Evolutionary conservation across 139 green algal genomes (phyloP).

Genomic region (Yamagishiella unicocca): DNA sequence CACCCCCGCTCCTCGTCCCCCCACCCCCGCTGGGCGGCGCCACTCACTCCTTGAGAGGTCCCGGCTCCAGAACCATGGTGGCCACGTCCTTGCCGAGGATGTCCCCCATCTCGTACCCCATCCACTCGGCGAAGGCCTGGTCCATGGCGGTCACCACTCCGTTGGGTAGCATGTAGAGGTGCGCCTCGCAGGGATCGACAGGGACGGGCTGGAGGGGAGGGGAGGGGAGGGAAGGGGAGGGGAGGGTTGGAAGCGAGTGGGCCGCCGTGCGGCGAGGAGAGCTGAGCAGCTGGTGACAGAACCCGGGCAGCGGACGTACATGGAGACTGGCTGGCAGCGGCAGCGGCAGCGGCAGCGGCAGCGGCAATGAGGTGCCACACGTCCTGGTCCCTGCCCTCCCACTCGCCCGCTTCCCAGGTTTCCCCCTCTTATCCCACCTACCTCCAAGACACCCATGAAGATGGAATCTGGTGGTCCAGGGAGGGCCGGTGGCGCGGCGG

Average conservation of each 20-base stretch:
- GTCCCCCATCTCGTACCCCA: slow-evolving; percentile 20
- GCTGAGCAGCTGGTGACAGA: too few species aligned
- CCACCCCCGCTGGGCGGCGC: too few species aligned
- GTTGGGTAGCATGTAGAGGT: slow-evolving; percentile 38
- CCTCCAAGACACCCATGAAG: slow-evolving; percentile 45
- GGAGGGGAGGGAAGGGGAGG: not conserved
- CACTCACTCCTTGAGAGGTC: slow-evolving; percentile 14
- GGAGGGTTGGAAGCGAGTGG: not conserved
- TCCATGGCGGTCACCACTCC: slow-evolving; percentile 35
- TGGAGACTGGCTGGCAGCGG: too few species aligned
- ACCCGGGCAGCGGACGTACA: too few species aligned
- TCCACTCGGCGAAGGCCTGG: slow-evolving; percentile 42
- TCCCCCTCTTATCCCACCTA: not conserved
- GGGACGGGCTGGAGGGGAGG: not conserved
- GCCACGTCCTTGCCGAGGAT: slow-evolving; percentile 25
- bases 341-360: too few species aligned
- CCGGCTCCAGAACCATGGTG: slow-evolving; percentile 1
- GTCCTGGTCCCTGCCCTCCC: too few species aligned
- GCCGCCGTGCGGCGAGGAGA: too few species aligned
- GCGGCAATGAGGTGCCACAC: too few species aligned
- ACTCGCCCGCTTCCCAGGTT: not conserved
- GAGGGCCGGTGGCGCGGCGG: too few species aligned
- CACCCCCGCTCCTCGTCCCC: too few species aligned
- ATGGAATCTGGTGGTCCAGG: slow-evolving; percentile 19
- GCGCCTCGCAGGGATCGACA: not conserved